Percentiles rank a stretch among this genome's conserved stretches.
These are phyloP conservation scores for Talaromyces sp. DNA, from an alignment of 2,329 filamentous ascomycete genomes.

Conservation along the genomic window DNA sequence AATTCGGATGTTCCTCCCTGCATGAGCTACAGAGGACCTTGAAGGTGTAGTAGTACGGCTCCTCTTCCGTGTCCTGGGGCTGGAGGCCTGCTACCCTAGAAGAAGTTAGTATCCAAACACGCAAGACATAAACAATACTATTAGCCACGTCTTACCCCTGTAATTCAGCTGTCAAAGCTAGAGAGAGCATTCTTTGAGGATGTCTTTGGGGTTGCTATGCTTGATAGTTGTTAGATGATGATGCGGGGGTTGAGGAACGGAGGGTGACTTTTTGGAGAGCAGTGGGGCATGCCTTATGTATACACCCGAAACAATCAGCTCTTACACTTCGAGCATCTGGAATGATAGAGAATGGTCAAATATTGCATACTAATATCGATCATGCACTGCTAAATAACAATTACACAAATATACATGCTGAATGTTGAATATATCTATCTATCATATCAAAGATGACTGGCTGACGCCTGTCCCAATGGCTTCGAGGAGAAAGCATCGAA, in stretches of 20 bases:
- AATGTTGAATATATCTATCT: not conserved
- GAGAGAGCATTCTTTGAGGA: conserved; percentile 32
- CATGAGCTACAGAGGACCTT: conserved; percentile 98
- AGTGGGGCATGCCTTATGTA: not conserved
- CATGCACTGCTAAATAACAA: not conserved
- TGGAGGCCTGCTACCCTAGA: conserved; percentile 81
- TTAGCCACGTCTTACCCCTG: conserved; percentile 27
- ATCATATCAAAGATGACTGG: conserved; percentile 29
- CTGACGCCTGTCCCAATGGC: conserved; percentile 31
- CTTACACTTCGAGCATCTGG: too few species aligned
- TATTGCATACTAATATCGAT: not conserved
- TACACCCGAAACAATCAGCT: not conserved
- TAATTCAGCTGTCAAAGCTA: conserved; percentile 35
- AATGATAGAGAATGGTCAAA: too few species aligned
- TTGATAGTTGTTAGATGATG: not conserved
- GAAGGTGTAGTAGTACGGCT: conserved; percentile 95
- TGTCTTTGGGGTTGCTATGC: not conserved
- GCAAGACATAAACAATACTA: not conserved
- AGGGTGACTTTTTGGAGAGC: conserved; percentile 3
- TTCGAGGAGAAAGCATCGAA: conserved; percentile 69
- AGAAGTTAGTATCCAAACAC: not conserved
- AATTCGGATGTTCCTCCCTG: conserved; percentile 81
- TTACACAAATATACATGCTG: not conserved
- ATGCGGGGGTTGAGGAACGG: not conserved
- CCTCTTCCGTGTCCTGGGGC: conserved; percentile 73